phyloP scores from a whole-genome alignment of 129 eudicot species.

The Rutidosis leptorrhynchoides region DNA sequence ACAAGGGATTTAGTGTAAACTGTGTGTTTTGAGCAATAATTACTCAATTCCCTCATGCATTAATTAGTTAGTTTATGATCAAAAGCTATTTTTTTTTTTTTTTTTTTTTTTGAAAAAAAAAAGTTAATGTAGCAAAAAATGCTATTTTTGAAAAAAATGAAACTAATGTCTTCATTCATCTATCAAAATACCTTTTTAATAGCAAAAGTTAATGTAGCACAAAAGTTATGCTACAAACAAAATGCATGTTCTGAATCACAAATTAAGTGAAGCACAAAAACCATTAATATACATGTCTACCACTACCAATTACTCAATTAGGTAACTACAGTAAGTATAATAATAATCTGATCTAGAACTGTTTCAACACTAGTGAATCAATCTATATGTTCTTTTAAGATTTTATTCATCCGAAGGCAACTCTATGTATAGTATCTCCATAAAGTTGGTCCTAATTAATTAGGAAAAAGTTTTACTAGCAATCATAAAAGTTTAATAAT shows the following conservation, averaged over 20 bases:
- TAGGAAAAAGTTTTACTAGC: not conserved
- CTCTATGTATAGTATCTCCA: not conserved
- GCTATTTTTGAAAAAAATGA: not conserved
- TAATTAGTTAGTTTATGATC: not conserved
- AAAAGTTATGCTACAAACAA: not conserved
- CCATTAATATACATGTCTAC: not conserved
- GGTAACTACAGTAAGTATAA: not conserved
- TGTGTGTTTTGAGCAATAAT: not conserved
- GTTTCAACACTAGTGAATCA: not conserved
- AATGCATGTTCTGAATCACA: conserved; percentile 7
- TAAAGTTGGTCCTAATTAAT: not conserved
- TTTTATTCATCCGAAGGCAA: not conserved
- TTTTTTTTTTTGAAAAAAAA: not conserved
- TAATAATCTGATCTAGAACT: not conserved
- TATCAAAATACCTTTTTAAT: not conserved
- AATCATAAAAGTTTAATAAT: too few relatives aligned
- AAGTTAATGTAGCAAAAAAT: too few relatives aligned
- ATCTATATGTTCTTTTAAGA: not conserved
- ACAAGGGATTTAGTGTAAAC: not conserved
- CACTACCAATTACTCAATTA: not conserved
- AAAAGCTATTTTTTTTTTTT: not conserved
- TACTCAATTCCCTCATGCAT: not conserved
- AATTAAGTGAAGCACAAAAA: not conserved
- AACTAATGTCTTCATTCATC: not conserved
- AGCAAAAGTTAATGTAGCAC: not conserved